phyloP scores from a whole-genome alignment of 805 yeast species.

The Myxozyma melibiosi region DNA sequence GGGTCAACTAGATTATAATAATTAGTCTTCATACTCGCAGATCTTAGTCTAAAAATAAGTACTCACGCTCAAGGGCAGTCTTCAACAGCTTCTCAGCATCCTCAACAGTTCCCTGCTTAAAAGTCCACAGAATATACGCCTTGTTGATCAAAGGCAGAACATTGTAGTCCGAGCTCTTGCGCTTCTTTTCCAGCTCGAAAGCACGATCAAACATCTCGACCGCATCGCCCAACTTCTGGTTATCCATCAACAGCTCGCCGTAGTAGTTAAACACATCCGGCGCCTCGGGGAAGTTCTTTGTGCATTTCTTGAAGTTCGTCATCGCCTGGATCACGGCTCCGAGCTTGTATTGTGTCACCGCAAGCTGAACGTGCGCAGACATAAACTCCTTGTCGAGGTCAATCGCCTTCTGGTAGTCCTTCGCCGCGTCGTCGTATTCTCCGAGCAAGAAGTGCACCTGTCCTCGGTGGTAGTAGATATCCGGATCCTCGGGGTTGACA shows the following conservation, averaged over 20 bases:
- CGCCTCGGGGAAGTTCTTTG: slow-evolving; percentile 74
- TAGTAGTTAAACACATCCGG: slow-evolving; percentile 94
- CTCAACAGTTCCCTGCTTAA: slow-evolving; percentile 47
- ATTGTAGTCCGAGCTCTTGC: slow-evolving; percentile 65
- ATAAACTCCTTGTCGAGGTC: slow-evolving; percentile 73
- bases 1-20: slow-evolving; percentile 58
- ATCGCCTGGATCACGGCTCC: slow-evolving; percentile 30
- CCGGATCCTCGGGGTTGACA: slow-evolving; percentile 71
- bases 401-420: slow-evolving; percentile 74
- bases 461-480: slow-evolving; percentile 90
- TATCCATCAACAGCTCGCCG: slow-evolving; percentile 90
- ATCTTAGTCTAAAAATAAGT: neutral
- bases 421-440: slow-evolving; percentile 70
- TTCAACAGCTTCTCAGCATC: slow-evolving; percentile 67
- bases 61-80: slow-evolving; percentile 61
- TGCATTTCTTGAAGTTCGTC: slow-evolving; percentile 38
- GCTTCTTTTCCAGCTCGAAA: slow-evolving; percentile 64
- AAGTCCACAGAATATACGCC: slow-evolving; percentile 59
- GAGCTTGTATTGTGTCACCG: slow-evolving; percentile 79
- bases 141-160: slow-evolving; percentile 88
- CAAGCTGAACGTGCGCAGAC: slow-evolving; percentile 86
- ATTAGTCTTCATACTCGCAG: neutral
- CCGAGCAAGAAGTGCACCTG: slow-evolving; percentile 84
- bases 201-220: slow-evolving; percentile 83
- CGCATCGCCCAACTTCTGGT: slow-evolving; percentile 71